These are phyloP conservation scores for Ustilago cynodontis DNA, from an alignment of 1,284 basidiomycete species.

Conservation along the genomic window DNA sequence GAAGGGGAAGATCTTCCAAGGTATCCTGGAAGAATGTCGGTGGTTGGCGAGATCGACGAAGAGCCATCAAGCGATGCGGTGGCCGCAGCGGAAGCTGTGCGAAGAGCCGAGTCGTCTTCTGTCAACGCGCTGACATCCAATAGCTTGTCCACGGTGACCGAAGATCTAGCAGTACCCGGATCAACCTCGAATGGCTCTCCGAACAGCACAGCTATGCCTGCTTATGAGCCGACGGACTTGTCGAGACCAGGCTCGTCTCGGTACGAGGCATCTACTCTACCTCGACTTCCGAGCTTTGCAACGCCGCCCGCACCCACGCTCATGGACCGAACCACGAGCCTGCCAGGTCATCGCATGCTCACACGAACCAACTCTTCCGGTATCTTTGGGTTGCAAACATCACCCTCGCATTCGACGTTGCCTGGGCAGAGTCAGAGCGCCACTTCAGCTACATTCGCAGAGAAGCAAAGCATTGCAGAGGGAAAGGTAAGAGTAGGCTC, in stretches of 20 bases:
- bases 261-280: not conserved
- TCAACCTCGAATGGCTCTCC: not conserved
- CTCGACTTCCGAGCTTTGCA: slow-evolving; percentile 18
- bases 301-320: slow-evolving; percentile 8
- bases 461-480: not conserved
- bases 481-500: slow-evolving; percentile 26
- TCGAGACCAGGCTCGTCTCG: not conserved
- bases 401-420: slow-evolving; percentile 16
- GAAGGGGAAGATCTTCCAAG: slow-evolving; percentile 68
- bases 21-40: slow-evolving; percentile 61
- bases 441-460: slow-evolving; percentile 7
- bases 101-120: not conserved
- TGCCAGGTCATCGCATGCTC: slow-evolving; percentile 29
- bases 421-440: slow-evolving; percentile 9
- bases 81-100: not conserved
- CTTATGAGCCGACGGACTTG: not conserved
- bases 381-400: slow-evolving; percentile 15
- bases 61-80: not conserved
- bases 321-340: slow-evolving; percentile 47
- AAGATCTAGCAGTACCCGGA: no score
- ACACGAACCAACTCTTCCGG: slow-evolving; percentile 24
- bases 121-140: not conserved
- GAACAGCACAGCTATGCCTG: not conserved
- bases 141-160: slow-evolving; percentile 14
- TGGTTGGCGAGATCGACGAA: slow-evolving; percentile 50